Evolutionary conservation across 306 rosid genomes (phyloP), one percentile per base, ranked within the genome.

Genomic region (Glycine latifolia): DNA sequence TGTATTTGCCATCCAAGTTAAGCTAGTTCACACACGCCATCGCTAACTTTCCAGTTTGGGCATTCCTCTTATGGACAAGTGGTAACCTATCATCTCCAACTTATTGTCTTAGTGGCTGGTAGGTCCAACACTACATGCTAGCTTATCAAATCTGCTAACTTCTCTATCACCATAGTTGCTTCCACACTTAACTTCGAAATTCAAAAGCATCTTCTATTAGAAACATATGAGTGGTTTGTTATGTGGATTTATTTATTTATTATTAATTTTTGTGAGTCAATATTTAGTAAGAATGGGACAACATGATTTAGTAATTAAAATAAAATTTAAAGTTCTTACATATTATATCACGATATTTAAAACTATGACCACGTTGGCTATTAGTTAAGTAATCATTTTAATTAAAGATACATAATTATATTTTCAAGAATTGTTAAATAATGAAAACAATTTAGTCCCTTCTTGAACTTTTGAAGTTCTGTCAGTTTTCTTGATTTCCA

Each of bases 131-230:
- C 4, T 47, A 37, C 55, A 43, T 43, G 41, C 62, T 20, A 46
- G 12, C 75, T 84, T 79, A 73, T 73, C 81, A 74, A 79, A 67
- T 84, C 26, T 79, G 56, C 75, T 16, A 33, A 41, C 75, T 53
- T 49, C 50, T 83, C 75, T 43, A 12, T 76, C 71, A 2, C 79
- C 33, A 31, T 11, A 1, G 50, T 50, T 77, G 50, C 56, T 73
- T 73, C 80, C 39, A 47, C 66, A 31, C 71, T 58, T 56, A 56
- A 54, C 59, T 79, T 79, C 17, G 41, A 35, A 33, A n/a, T 46
- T 60, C 73, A 43, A 26, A 11, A 43, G 59, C 41, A 41, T 31
- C 73, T 70, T 71, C 7, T 0, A 69, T 77, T 60, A 41, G 10
- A 49, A 70, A 69, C 44, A 67, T 26, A 26, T 35, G 26, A 39